Evolutionary conservation across 345 rosid species (phyloP).

Genomic region (Balakata baccata): DNA sequence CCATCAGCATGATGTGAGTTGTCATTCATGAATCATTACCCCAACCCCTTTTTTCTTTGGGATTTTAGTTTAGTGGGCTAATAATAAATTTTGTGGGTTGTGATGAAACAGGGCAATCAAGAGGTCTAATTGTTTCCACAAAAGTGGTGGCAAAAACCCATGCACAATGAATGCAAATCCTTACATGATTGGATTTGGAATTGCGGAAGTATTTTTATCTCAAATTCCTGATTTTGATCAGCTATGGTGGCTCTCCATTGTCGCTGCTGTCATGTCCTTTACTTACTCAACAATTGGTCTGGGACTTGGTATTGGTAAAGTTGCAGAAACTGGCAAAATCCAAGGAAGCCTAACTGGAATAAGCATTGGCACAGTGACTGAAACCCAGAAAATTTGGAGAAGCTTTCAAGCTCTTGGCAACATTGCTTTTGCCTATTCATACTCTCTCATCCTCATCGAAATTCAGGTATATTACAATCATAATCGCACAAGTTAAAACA

Average conservation of each 20-base stretch:
- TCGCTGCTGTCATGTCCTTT: conserved; percentile 93
- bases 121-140: conserved; percentile 54
- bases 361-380: conserved; percentile 51
- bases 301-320: conserved; percentile 74
- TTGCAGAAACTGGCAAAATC: conserved; percentile 50
- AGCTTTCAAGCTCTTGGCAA: conserved; percentile 91
- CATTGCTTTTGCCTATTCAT: conserved; percentile 90
- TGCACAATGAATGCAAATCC: conserved; percentile 53
- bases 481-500: too few species aligned
- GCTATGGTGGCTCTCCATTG: conserved; percentile 85
- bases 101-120: conserved; percentile 53
- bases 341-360: conserved; percentile 77
- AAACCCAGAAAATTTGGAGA: conserved; percentile 68
- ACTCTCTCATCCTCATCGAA: conserved; percentile 75
- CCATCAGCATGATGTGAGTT: conserved; percentile 67
- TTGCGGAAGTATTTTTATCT: conserved; percentile 52
- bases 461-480: conserved; percentile 52
- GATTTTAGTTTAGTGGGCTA: not conserved
- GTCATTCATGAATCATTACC: not conserved
- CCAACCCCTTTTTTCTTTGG: not conserved
- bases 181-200: conserved; percentile 67
- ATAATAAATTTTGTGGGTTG: not conserved
- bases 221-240: conserved; percentile 86
- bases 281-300: conserved; percentile 90
- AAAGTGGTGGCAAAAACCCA: conserved; percentile 35